Evolutionary conservation across 1,284 basidiomycete species (phyloP), one percentile per base, ranked within the genome.

Genomic region (Puccinia novopanici): DNA sequence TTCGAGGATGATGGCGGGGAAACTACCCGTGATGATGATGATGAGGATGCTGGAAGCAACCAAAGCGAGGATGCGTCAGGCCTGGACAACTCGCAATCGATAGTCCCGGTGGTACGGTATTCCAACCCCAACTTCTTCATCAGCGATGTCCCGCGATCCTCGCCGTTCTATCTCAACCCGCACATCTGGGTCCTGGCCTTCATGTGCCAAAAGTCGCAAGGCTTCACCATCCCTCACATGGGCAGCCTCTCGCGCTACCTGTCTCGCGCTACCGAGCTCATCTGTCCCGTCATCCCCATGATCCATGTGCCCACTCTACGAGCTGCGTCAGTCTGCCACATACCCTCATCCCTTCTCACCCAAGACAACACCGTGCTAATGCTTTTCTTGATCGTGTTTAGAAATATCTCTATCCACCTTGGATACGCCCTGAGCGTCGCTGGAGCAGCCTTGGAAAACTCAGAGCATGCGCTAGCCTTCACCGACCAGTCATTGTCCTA

Each of bases 261-360:
- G n/a, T 54, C 22, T 1, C 34, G 52, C 15, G 76, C 76, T 27
- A 71, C 76, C 30, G 13, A 70, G 30, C 54, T 59, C 52, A 71
- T 78, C 37, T 59, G 42, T 59, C 76, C 76, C 13, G 37, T 78
- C 9, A 70, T 78, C 24, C 76, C 76, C 19, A 78, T 78, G 76
- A 71, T 78, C 48, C 76, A 78, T 57, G 67, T 78, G 3, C 76
- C 76, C 13, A 78, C 76, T 17, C 48, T 78, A 12, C 42, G 54
- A 70, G 52, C 65, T 12, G 4, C 65, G 76, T 78, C 9, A 65
- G 70, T 55, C 17, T n/a, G 3, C 37, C 12, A 54, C 3, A 3
- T 13, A 61, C 10, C 8, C 10, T 24, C 27, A 2, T 37, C 2
- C 24, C 19, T 3, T 2, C 48, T 48, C 22, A 15, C 67, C 10